These are phyloP conservation scores for Sporothrix phasma DNA, from an alignment of 2,329 filamentous ascomycete species.

Conservation along the genomic window DNA sequence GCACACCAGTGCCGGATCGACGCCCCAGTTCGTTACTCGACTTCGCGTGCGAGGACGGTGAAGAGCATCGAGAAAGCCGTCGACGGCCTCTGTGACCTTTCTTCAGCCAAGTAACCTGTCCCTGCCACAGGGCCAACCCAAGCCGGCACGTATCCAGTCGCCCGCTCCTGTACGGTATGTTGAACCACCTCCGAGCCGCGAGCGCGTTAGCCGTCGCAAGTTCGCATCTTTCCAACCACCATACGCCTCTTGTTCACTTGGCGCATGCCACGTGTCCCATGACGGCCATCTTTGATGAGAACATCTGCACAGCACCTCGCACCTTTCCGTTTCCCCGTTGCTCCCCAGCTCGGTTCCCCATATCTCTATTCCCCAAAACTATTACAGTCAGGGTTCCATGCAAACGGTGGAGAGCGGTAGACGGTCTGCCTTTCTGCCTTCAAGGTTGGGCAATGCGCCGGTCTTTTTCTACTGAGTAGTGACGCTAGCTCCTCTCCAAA, in stretches of 20 bases:
- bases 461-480: not conserved
- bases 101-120: slow-evolving; percentile 33
- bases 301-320: not conserved
- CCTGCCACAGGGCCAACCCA: slow-evolving; percentile 39
- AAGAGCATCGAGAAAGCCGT: slow-evolving; percentile 34
- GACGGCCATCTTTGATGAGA: not conserved
- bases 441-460: slow-evolving; percentile 6
- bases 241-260: not conserved
- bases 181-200: not conserved
- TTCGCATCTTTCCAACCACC: not conserved
- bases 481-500: slow-evolving; percentile 2
- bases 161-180: slow-evolving; percentile 42
- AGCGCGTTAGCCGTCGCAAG: not conserved
- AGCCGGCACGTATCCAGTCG: slow-evolving; percentile 35
- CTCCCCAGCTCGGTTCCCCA: not conserved
- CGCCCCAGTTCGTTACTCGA: slow-evolving; percentile 22
- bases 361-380: not conserved
- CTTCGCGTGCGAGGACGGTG: slow-evolving; percentile 27
- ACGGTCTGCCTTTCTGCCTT: not conserved
- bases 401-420: slow-evolving; percentile 10
- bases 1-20: not conserved
- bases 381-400: slow-evolving; percentile 10
- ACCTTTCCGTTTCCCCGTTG: not conserved
- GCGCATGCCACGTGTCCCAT: not conserved
- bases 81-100: slow-evolving; percentile 39